Percentiles rank a stretch among this genome's conserved stretches.
phyloP scores from a whole-genome alignment of 2,329 filamentous ascomycete species.

The Arachnopeziza araneosa region DNA sequence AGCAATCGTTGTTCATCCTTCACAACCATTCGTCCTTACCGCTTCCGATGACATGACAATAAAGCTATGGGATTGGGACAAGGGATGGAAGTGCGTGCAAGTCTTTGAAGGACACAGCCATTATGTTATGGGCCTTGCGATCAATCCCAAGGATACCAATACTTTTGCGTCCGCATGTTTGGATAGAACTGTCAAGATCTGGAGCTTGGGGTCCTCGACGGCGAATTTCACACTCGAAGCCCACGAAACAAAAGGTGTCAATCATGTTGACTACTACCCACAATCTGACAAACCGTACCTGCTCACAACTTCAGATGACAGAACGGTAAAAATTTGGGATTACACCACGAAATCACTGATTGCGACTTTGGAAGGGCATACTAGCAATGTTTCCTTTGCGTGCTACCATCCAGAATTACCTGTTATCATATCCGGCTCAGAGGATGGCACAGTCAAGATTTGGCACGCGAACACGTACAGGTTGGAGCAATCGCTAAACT shows the following conservation, averaged over 20 bases:
- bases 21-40: slow-evolving; percentile 91
- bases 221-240: slow-evolving; percentile 96
- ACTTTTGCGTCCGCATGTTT: slow-evolving; percentile 90
- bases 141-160: slow-evolving; percentile 97
- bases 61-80: slow-evolving; percentile 99
- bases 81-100: slow-evolving; percentile 91
- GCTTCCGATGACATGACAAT: slow-evolving; percentile 98
- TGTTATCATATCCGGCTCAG: slow-evolving; percentile 94
- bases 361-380: slow-evolving; percentile 93
- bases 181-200: slow-evolving; percentile 96
- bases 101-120: slow-evolving; percentile 95
- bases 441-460: slow-evolving; percentile 95
- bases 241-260: slow-evolving; percentile 95
- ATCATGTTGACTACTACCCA: slow-evolving; percentile 88
- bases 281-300: slow-evolving; percentile 78
- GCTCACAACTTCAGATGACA: slow-evolving; percentile 92
- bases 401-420: slow-evolving; percentile 97
- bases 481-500: slow-evolving; percentile 91
- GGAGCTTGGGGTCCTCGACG: slow-evolving; percentile 88
- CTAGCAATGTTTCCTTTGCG: slow-evolving; percentile 96
- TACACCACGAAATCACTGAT: slow-evolving; percentile 98
- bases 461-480: slow-evolving; percentile 99
- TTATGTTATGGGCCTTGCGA: slow-evolving; percentile 94
- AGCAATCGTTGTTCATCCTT: slow-evolving; percentile 91
- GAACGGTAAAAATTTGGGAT: slow-evolving; percentile 97